Conservation (phyloP, 2,329 filamentous ascomycete genomes). For the Cadophora luteo-olivacea region DNA sequence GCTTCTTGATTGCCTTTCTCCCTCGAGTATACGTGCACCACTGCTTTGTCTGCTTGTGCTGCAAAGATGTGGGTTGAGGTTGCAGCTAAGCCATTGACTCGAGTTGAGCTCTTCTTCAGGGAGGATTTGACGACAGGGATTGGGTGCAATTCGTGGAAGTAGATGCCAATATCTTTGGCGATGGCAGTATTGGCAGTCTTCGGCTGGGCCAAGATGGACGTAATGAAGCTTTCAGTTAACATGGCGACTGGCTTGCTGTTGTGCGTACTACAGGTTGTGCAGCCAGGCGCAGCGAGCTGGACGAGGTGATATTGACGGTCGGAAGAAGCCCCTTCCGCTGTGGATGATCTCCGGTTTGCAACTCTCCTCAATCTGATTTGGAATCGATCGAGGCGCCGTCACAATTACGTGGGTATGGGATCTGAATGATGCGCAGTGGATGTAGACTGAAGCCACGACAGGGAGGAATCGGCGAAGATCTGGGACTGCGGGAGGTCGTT, state of each 20-base stretch:
- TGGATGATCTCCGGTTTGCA: background rate
- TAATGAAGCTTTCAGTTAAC: constrained; percentile 66
- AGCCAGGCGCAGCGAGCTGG: background rate
- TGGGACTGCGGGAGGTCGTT: background rate
- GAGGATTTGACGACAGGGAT: constrained; percentile 74
- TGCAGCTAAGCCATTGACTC: constrained; percentile 78
- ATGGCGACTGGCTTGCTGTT: constrained; percentile 46
- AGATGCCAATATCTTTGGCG: constrained; percentile 84
- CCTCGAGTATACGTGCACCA: constrained; percentile 90
- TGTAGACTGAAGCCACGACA: background rate
- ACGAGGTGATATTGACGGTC: background rate
- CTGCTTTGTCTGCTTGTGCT: constrained; percentile 88
- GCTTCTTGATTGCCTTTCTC: constrained; percentile 87
- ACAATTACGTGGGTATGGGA: background rate
- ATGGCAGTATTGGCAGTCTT: constrained; percentile 67
- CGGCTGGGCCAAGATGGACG: constrained; percentile 62
- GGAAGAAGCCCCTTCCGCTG: background rate
- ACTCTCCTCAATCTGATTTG: background rate
- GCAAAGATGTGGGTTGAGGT: constrained; percentile 87
- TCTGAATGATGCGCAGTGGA: constrained; percentile 1
- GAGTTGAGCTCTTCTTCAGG: constrained; percentile 92
- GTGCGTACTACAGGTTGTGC: background rate
- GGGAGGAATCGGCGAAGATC: constrained; percentile 8
- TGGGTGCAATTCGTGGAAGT: constrained; percentile 82
- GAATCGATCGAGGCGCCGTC: constrained; percentile 3